A percentile compares a stretch with the other conserved stretches of the same genome.
Evolutionary conservation across 192 early-diverging fungal species (phyloP).

Genomic region (Paraglomus brasilianum): DNA sequence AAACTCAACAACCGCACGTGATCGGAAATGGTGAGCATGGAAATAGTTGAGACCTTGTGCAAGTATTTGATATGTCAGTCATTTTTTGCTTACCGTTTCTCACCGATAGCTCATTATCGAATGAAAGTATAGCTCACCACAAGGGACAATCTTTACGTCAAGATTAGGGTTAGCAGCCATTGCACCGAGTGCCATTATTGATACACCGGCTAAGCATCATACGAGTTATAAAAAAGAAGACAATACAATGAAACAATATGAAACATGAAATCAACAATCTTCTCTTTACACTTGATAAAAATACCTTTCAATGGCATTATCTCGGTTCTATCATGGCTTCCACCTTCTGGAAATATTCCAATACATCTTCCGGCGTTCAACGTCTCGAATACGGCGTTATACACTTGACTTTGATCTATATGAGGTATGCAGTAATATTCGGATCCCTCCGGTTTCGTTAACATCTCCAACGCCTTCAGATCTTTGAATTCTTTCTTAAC

Average conservation of each 20-base stretch:
- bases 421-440: slow-evolving; percentile 74
- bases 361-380: slow-evolving; percentile 75
- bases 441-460: slow-evolving; percentile 59
- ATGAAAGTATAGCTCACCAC: slow-evolving; percentile 37
- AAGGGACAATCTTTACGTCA: slow-evolving; percentile 92
- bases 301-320: slow-evolving; percentile 93
- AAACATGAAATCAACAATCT: not conserved
- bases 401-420: slow-evolving; percentile 88
- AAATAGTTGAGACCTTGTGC: slow-evolving; percentile 85
- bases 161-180: slow-evolving; percentile 80
- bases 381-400: slow-evolving; percentile 76
- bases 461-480: slow-evolving; percentile 56
- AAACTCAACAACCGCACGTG: slow-evolving; percentile 97
- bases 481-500: slow-evolving; percentile 79
- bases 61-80: not conserved
- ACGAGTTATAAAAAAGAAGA: slow-evolving; percentile 7
- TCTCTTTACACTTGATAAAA: not conserved
- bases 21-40: slow-evolving; percentile 92
- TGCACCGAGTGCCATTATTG: slow-evolving; percentile 86
- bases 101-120: not conserved
- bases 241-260: not conserved
- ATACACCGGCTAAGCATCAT: slow-evolving; percentile 60
- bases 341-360: slow-evolving; percentile 98
- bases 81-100: not conserved
- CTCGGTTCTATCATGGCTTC: slow-evolving; percentile 94